These are phyloP conservation scores for Cymbopogon flexuosus DNA, from an alignment of 202 grass and related monocot species.

Conservation along the genomic window DNA sequence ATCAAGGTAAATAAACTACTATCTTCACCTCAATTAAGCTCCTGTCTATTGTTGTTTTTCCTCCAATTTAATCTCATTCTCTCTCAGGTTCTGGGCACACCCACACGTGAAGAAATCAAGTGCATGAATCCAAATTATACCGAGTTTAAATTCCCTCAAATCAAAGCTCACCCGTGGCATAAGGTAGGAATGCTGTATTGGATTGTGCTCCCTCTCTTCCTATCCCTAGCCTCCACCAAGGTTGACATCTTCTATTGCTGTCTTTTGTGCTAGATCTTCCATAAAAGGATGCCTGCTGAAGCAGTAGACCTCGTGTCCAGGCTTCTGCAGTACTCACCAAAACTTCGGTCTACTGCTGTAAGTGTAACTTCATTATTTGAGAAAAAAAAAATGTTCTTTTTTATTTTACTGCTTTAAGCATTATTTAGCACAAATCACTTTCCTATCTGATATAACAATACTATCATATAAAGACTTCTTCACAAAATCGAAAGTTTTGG, in stretches of 20 bases:
- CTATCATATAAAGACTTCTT: not conserved
- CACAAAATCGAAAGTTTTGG: not conserved
- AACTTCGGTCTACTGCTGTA: conserved; percentile 67
- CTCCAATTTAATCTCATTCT: conserved; percentile 16
- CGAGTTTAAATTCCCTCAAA: conserved; percentile 75
- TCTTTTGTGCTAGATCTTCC: conserved; percentile 60
- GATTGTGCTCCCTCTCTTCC: not conserved
- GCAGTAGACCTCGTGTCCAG: conserved; percentile 92
- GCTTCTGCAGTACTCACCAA: conserved; percentile 89
- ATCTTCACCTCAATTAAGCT: conserved; percentile 18
- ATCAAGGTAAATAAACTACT: conserved; percentile 66
- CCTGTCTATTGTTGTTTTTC: not conserved
- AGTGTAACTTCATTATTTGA: conserved; percentile 41
- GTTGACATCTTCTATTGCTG: conserved; percentile 20
- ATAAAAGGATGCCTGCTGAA: conserved; percentile 89
- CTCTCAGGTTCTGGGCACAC: conserved; percentile 67
- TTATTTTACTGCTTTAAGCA: not conserved
- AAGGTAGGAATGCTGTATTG: conserved; percentile 47
- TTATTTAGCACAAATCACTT: not conserved
- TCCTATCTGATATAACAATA: not conserved
- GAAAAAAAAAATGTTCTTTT: not conserved
- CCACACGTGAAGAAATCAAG: conserved; percentile 94
- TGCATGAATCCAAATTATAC: conserved; percentile 94
- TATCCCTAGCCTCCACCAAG: not conserved
- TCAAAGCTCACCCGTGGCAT: conserved; percentile 90